Conservation (phyloP, 2,329 filamentous ascomycete genomes). For the Ustulina deusta region DNA sequence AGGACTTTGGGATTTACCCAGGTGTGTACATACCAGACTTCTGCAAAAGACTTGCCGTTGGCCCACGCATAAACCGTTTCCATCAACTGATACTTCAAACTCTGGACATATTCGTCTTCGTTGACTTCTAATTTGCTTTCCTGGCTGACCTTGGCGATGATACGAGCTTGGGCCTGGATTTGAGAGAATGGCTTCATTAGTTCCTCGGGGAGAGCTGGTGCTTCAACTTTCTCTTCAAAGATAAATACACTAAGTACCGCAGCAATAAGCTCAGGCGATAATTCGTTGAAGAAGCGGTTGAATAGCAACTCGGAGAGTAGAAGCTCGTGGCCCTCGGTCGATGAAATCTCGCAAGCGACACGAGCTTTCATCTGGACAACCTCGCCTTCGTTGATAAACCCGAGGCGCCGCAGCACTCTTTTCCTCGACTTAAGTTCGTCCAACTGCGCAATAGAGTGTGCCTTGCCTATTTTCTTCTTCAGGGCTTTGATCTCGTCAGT, state of each 20-base stretch:
- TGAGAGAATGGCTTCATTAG: slow-evolving; percentile 87
- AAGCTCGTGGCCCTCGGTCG: slow-evolving; percentile 88
- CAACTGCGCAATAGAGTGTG: slow-evolving; percentile 89
- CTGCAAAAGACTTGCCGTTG: slow-evolving; percentile 87
- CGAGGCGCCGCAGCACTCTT: slow-evolving; percentile 90
- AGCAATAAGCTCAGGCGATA: slow-evolving; percentile 88
- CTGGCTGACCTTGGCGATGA: slow-evolving; percentile 91
- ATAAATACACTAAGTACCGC: slow-evolving; percentile 93
- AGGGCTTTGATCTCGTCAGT: slow-evolving; percentile 84
- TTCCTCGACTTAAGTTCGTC: slow-evolving; percentile 97
- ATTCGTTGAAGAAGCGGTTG: slow-evolving; percentile 97
- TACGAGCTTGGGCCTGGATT: slow-evolving; percentile 86
- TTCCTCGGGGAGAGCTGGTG: slow-evolving; percentile 82
- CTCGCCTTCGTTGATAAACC: slow-evolving; percentile 95
- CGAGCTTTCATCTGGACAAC: slow-evolving; percentile 97
- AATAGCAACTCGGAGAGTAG: slow-evolving; percentile 94
- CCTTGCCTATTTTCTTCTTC: slow-evolving; percentile 87
- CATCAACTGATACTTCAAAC: slow-evolving; percentile 96
- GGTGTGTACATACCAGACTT: slow-evolving; percentile 83
- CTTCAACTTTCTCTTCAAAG: slow-evolving; percentile 94
- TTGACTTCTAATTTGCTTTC: slow-evolving; percentile 96
- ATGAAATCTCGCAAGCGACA: slow-evolving; percentile 97
- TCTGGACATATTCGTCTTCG: slow-evolving; percentile 91
- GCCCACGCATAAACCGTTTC: slow-evolving; percentile 95
- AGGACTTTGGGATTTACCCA: not conserved